Evolutionary conservation across 306 rosid species (phyloP).

Genomic region (Dryas drummondii): DNA sequence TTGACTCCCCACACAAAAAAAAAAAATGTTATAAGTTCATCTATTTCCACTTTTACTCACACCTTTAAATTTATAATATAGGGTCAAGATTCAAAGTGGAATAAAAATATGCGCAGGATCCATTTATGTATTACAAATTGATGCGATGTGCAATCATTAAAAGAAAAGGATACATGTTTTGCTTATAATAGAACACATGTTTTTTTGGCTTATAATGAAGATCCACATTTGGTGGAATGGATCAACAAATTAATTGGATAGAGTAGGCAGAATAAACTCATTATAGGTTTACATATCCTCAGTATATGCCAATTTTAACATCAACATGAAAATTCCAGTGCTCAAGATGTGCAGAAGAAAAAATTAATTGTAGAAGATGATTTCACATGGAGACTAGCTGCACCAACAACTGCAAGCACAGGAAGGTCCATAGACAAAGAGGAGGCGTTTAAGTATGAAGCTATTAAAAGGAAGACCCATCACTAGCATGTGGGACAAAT

Average conservation of each 20-base stretch:
- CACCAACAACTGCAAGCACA: background rate
- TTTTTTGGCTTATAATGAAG: constrained; percentile 48
- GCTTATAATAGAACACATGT: background rate
- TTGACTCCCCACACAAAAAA: too few relatives aligned
- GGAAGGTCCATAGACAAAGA: background rate
- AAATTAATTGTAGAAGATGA: constrained; percentile 57
- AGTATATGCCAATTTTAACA: background rate
- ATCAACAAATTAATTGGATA: constrained; percentile 30
- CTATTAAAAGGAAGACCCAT: constrained; percentile 71
- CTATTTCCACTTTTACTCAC: too few relatives aligned
- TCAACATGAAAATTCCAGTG: constrained; percentile 34
- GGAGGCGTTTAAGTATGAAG: constrained; percentile 57
- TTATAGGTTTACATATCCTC: background rate
- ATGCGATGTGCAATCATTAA: too few relatives aligned
- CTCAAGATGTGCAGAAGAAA: constrained; percentile 54
- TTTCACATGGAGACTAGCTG: constrained; percentile 56
- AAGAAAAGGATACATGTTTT: too few relatives aligned
- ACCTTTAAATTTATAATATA: too few relatives aligned
- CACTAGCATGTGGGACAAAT: constrained; percentile 73
- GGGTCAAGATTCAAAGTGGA: too few relatives aligned
- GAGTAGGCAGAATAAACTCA: constrained; percentile 33
- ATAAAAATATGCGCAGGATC: too few relatives aligned
- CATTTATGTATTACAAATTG: too few relatives aligned
- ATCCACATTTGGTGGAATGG: background rate
- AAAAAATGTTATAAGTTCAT: too few relatives aligned